These are phyloP conservation scores for Xerocomus brunneocitrinus DNA, from an alignment of 768 basidiomycete genomes.

Conservation along the genomic window DNA sequence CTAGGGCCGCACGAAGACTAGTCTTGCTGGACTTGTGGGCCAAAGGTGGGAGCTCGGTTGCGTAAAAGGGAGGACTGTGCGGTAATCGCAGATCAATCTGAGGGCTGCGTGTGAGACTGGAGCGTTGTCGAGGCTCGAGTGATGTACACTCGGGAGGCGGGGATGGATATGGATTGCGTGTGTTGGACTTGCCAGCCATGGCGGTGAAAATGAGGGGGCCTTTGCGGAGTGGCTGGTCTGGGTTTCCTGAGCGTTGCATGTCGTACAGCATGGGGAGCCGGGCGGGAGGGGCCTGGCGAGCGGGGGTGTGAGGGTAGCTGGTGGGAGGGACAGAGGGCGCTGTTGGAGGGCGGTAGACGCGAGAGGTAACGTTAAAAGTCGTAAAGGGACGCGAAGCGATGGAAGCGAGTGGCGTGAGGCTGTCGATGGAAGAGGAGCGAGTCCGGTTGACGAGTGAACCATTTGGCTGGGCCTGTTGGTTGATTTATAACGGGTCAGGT, in stretches of 20 bases:
- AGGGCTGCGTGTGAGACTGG: not conserved
- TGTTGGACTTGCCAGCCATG: conserved; percentile 33
- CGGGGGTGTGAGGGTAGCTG: conserved; percentile 11
- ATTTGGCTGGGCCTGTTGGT: conserved; percentile 10
- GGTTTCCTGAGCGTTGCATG: conserved; percentile 16
- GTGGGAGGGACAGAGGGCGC: conserved; percentile 13
- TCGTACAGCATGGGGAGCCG: conserved; percentile 18
- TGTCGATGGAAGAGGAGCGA: conserved; percentile 3
- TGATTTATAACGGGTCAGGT: conserved; percentile 27
- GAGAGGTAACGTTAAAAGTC: conserved; percentile 1
- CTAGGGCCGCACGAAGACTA: conserved; percentile 6
- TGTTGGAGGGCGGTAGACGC: conserved; percentile 10
- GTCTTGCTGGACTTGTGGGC: conserved; percentile 15
- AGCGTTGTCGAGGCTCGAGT: conserved; percentile 7
- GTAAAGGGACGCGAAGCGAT: conserved; percentile 10
- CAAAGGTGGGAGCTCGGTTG: conserved; percentile 14
- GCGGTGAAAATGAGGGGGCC: conserved; percentile 65
- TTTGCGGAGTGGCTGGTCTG: conserved; percentile 29
- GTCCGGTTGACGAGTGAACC: not conserved
- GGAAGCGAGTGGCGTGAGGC: not conserved
- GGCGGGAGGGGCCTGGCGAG: conserved; percentile 6
- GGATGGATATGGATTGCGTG: conserved; percentile 23
- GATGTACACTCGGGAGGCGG: conserved; percentile 23
- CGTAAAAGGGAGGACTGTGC: not conserved
- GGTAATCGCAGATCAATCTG: conserved; percentile 1